These are phyloP conservation scores for Rhexocercosporidium sp. DNA, from an alignment of 2,329 filamentous ascomycete genomes.

Conservation along the genomic window DNA sequence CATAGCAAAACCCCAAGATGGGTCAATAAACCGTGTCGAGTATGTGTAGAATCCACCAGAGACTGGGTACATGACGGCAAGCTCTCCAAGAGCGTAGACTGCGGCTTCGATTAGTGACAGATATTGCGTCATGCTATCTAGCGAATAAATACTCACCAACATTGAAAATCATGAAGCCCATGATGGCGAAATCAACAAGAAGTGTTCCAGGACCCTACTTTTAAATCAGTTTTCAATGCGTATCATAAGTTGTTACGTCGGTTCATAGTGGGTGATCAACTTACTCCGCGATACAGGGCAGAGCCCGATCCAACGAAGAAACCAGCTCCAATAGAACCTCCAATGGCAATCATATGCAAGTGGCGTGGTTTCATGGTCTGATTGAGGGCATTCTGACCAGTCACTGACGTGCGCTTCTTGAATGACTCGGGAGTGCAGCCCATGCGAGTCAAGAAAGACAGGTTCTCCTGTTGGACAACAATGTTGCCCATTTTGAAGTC, in stretches of 20 bases:
- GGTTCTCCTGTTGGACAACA: conserved; percentile 31
- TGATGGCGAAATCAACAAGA: conserved; percentile 75
- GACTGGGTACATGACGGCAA: conserved; percentile 87
- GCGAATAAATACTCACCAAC: conserved; percentile 22
- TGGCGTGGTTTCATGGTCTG: conserved; percentile 82
- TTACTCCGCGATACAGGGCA: conserved; percentile 66
- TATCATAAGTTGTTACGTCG: neutral
- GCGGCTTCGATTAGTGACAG: conserved; percentile 58
- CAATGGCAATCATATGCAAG: conserved; percentile 96
- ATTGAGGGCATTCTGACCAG: conserved; percentile 59
- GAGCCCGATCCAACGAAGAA: conserved; percentile 84
- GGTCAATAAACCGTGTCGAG: conserved; percentile 90
- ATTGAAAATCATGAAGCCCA: conserved; percentile 81
- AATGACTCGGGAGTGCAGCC: conserved; percentile 47
- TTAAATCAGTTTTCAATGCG: conserved; percentile 2
- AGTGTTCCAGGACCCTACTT: conserved; percentile 71
- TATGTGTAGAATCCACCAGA: conserved; percentile 90
- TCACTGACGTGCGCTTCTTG: conserved; percentile 40
- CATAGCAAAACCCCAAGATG: conserved; percentile 93
- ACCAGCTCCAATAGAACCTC: conserved; percentile 87
- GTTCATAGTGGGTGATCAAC: neutral
- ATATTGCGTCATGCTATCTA: neutral
- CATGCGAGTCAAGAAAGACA: conserved; percentile 46
- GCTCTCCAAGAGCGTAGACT: conserved; percentile 86
- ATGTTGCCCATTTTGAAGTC: conserved; percentile 22